Percentiles rank a stretch among this genome's conserved stretches.
phyloP scores from a whole-genome alignment of 192 early-diverging fungal species.

The Mortierella claussenii region DNA sequence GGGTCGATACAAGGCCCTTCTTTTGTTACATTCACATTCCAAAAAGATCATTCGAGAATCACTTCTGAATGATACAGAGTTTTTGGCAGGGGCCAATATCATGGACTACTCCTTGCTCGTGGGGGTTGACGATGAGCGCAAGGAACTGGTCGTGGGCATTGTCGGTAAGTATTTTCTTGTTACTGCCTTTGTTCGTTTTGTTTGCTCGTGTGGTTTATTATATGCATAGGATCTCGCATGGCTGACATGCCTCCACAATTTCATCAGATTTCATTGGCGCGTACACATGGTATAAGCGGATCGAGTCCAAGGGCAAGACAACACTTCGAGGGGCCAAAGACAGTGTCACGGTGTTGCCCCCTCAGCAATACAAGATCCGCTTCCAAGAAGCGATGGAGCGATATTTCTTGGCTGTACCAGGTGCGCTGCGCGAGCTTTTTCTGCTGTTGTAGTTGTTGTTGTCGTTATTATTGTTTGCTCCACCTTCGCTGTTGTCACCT shows the following conservation, averaged over 20 bases:
- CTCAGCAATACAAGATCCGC: conserved; percentile 91
- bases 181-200: no score
- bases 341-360: conserved; percentile 90
- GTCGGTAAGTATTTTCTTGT: conserved; percentile 24
- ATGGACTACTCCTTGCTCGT: conserved; percentile 98
- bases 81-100: conserved; percentile 89
- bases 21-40: conserved; percentile 88
- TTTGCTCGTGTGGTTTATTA: no score
- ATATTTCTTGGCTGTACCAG: conserved; percentile 89
- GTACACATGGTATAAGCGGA: conserved; percentile 97
- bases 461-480: no score
- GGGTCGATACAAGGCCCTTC: conserved; percentile 62
- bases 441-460: neutral
- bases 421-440: conserved; percentile 47
- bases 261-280: conserved; percentile 98
- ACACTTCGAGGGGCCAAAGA: conserved; percentile 78
- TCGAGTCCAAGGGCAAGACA: conserved; percentile 82
- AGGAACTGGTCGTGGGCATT: conserved; percentile 88
- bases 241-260: no score
- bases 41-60: conserved; percentile 83
- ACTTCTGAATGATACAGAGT: conserved; percentile 92
- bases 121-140: conserved; percentile 86
- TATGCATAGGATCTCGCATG: no score
- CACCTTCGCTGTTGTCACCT: no score
- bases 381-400: conserved; percentile 91